Percentiles rank a stretch among this genome's conserved stretches.
These are phyloP conservation scores for Solanum clarkiae DNA, from an alignment of 257 asterid species.

Conservation along the genomic window DNA sequence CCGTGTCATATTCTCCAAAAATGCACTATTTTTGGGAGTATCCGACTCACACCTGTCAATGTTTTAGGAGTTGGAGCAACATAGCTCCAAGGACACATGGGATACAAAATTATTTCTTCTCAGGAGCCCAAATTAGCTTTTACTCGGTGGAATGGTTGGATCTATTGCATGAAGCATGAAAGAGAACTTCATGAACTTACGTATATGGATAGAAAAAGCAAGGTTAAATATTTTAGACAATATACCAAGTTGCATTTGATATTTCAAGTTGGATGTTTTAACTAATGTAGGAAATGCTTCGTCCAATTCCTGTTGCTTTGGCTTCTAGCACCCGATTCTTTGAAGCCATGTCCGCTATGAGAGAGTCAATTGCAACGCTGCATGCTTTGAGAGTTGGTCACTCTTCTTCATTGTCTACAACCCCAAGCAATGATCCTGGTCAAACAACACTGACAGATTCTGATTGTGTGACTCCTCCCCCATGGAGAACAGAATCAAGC, in stretches of 20 bases:
- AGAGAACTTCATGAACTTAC: background rate
- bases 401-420: slow-evolving; percentile 23
- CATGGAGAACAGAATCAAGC: slow-evolving; percentile 63
- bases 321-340: slow-evolving; percentile 96
- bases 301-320: slow-evolving; percentile 94
- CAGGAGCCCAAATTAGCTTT: background rate
- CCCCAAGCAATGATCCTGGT: slow-evolving; percentile 1
- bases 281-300: slow-evolving; percentile 71
- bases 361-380: slow-evolving; percentile 79
- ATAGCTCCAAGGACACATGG: background rate
- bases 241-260: background rate
- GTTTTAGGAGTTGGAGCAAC: background rate
- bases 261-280: background rate
- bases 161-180: background rate
- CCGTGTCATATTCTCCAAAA: background rate
- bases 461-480: slow-evolving; percentile 65
- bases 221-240: background rate
- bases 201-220: background rate
- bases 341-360: slow-evolving; percentile 96
- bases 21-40: background rate
- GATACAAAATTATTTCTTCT: background rate
- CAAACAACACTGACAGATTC: slow-evolving; percentile 20
- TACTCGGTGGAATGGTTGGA: background rate
- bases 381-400: slow-evolving; percentile 74
- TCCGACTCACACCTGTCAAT: background rate